Conservation (phyloP, 2,329 filamentous ascomycete genomes). For the Ophiosphaerella herpotricha region DNA sequence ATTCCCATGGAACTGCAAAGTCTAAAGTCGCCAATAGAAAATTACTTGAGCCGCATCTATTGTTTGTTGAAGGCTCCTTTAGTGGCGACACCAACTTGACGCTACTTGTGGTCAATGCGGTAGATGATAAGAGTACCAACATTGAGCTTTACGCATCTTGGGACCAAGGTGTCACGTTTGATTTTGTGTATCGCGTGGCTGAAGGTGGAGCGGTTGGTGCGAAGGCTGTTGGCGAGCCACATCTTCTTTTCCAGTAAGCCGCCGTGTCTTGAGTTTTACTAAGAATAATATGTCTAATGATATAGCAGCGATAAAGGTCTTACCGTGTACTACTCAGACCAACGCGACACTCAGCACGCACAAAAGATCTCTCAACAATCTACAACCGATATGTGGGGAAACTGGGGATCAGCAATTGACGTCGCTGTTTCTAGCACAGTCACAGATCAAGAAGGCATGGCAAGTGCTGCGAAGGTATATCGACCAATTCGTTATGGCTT, state of each 20-base stretch:
- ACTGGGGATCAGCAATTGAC: constrained; percentile 18
- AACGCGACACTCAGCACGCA: constrained; percentile 16
- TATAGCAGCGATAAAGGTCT: constrained; percentile 10
- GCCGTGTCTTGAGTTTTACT: no score
- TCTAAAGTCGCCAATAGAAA: constrained; percentile 12
- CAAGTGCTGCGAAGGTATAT: constrained; percentile 18
- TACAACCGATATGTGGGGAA: constrained; percentile 13
- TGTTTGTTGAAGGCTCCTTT: constrained; percentile 18
- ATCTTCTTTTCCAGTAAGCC: constrained; percentile 21
- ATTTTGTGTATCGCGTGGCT: constrained; percentile 16
- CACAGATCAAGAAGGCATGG: constrained; percentile 14
- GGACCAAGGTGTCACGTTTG: constrained; percentile 19
- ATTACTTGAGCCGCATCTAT: constrained; percentile 20
- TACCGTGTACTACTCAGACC: constrained; percentile 24
- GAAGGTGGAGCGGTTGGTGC: constrained; percentile 12
- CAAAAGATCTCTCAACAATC: constrained; percentile 27
- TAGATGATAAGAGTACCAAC: constrained; percentile 20
- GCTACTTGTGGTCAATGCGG: constrained; percentile 21
- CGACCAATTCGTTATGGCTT: no score
- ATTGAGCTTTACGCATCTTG: constrained; percentile 23
- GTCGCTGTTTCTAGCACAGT: constrained; percentile 13
- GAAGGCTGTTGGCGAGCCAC: constrained; percentile 22
- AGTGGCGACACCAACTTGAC: constrained; percentile 13
- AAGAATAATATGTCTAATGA: background rate
- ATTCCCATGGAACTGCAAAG: constrained; percentile 14